Conservation (phyloP, 2,329 filamentous ascomycete species). For the Venturia oleaginea region DNA sequence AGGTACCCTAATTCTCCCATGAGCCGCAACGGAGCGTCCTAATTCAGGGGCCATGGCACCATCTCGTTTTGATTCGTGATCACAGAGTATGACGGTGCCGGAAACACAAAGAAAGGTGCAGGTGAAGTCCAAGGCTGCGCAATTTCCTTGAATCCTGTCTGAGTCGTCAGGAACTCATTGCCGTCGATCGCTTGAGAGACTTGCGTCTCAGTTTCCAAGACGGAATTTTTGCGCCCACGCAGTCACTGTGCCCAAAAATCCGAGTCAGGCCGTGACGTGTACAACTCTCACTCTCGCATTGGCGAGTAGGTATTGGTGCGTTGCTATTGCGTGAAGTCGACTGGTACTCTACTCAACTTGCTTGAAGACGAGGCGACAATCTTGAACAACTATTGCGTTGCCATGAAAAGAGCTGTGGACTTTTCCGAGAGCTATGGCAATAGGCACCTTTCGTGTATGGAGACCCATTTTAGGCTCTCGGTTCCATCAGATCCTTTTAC, state of each 20-base stretch:
- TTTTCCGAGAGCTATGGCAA: neutral
- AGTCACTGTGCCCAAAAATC: neutral
- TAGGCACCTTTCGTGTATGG: slow-evolving; percentile 13
- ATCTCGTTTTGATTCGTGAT: too few relatives aligned
- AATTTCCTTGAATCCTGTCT: neutral
- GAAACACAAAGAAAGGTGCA: too few relatives aligned
- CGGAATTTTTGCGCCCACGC: neutral
- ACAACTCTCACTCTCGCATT: neutral
- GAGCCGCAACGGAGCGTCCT: too few relatives aligned
- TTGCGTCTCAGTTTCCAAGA: too few relatives aligned
- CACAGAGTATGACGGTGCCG: too few relatives aligned
- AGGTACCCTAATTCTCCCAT: too few relatives aligned
- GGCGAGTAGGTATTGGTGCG: neutral
- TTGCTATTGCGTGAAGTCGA: neutral
- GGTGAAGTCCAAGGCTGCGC: too few relatives aligned
- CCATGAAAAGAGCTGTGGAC: neutral
- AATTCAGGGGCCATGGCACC: too few relatives aligned
- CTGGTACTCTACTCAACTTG: neutral
- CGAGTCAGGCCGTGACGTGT: neutral
- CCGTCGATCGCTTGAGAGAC: neutral
- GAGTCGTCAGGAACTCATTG: neutral
- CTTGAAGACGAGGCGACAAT: neutral
- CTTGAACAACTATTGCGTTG: neutral
- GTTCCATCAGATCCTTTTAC: neutral
- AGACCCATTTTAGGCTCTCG: slow-evolving; percentile 4